Conservation (phyloP, 305 asterid genomes). For the Solanum hybrid region DNA sequence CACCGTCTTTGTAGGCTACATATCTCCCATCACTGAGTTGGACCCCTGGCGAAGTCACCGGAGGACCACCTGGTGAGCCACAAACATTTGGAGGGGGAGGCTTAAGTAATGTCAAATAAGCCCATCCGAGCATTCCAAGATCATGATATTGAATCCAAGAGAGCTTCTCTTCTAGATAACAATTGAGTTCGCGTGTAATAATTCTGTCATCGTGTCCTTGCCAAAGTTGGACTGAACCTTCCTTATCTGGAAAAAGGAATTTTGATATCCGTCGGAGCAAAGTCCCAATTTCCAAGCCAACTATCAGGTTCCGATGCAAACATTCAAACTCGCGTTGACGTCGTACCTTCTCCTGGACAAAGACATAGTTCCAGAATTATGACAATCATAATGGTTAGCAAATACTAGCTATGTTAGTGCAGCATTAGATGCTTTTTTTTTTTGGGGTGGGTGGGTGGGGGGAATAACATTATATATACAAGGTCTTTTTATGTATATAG, state of each 20-base stretch:
- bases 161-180: background rate
- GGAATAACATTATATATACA: background rate
- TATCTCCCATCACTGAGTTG: constrained; percentile 58
- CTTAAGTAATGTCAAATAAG: constrained; percentile 35
- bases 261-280: background rate
- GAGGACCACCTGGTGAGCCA: constrained; percentile 59
- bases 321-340: background rate
- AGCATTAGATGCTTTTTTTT: background rate
- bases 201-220: background rate
- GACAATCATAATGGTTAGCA: background rate
- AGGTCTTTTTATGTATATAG: background rate
- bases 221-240: background rate
- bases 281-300: background rate
- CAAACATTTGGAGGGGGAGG: constrained; percentile 54
- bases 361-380: background rate
- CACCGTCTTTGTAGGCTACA: constrained; percentile 52
- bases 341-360: background rate
- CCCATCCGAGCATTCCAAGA: constrained; percentile 23
- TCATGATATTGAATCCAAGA: background rate
- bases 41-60: constrained; percentile 45
- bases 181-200: background rate
- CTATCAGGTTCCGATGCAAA: background rate
- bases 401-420: background rate
- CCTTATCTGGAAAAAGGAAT: background rate
- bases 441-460: background rate